Base-by-base conservation (phyloP, 805 yeast genomes). In the Kuraishia ogatae region DNA sequence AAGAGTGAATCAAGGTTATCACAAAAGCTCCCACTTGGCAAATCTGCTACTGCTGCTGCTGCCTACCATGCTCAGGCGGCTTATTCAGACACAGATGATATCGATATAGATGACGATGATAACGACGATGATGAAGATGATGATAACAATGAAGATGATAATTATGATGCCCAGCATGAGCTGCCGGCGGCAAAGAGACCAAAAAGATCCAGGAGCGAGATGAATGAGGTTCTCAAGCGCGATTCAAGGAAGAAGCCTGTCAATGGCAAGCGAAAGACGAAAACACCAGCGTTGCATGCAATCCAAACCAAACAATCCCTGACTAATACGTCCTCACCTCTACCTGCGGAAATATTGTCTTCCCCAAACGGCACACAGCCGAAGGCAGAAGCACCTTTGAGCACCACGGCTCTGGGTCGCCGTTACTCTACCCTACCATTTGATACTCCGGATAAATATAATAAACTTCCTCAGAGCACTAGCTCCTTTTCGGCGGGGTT, bases 1-100 rank as follows among this genome's bases (percentile, higher is more conserved):
- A 71, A 70, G 58, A 72, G 78, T 50, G 60, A 59, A 52, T 51
- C 53, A 26, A 39, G 53, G 13, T 22, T 50, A 5, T 11, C 49
- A 47, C 22, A 47, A n/a, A 47, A 47, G 49, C 24, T 22, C 24
- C 13, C 24, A 47, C 24, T 10, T 47, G 49, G 24, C 21, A 47
- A 47, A 19, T 26, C 29, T 6, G 49, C 21, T 8, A 13, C 48
- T 17, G 21, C 22, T 22, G 24, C 49, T 21, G 49, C 24, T 47
- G 23, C 6, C 10, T 22, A 47, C 24, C 24, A 21, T 47, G 15
- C 49, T 6, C 49, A 20, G 35, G 35, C 24, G 29, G 22, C 28
- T 47, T 26, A 28, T 19, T 49, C 39, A 47, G 57, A 53, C 39
- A 58, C 51, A 21, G 58, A 55, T 15, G 59, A 53, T 20, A 56